Percentiles rank a stretch among this genome's conserved stretches.
These are phyloP conservation scores for Glycyrrhiza uralensis DNA, from an alignment of 306 rosid species.

Conservation along the genomic window DNA sequence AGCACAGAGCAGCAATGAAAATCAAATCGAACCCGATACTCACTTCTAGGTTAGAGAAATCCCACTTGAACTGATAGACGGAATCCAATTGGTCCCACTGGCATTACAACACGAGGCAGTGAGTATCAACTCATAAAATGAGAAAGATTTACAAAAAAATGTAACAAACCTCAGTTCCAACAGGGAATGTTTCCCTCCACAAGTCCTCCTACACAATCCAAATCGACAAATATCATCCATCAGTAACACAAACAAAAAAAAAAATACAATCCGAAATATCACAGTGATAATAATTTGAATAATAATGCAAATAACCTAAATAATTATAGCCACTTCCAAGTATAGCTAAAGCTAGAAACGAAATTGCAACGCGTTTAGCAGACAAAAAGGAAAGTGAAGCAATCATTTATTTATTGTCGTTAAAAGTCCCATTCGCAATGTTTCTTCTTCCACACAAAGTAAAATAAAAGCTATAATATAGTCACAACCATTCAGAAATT, in stretches of 20 bases:
- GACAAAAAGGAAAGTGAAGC: neutral
- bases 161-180: slow-evolving; percentile 52
- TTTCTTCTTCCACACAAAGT: neutral
- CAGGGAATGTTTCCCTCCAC: slow-evolving; percentile 49
- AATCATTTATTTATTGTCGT: neutral
- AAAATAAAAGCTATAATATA: neutral
- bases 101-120: neutral
- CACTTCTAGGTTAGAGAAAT: slow-evolving; percentile 56
- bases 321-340: slow-evolving; percentile 6
- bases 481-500: neutral
- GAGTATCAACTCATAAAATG: neutral
- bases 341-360: neutral
- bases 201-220: slow-evolving; percentile 44
- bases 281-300: neutral
- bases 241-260: too few relatives aligned
- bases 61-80: slow-evolving; percentile 51
- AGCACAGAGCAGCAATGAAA: neutral
- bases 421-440: neutral
- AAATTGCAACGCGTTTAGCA: neutral
- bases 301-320: slow-evolving; percentile 1
- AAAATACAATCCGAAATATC: neutral
- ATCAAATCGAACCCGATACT: neutral
- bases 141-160: neutral
- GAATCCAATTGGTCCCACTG: slow-evolving; percentile 59
- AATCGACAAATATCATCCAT: slow-evolving; percentile 7